Conservation (phyloP, 2,329 filamentous ascomycete species). For the Hymenoscyphus fraxineus region DNA sequence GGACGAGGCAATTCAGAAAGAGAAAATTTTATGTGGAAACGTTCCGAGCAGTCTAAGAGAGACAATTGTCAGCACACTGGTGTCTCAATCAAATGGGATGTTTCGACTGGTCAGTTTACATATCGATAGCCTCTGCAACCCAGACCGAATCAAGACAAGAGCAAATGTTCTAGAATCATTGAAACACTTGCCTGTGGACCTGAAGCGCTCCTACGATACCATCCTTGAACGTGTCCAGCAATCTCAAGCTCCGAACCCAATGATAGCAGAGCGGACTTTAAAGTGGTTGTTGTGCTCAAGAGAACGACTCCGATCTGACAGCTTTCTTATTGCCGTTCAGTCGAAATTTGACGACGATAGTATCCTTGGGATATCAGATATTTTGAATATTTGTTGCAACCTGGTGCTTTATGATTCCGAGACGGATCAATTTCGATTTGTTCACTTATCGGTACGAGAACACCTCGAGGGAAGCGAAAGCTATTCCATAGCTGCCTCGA, state of each 20-base stretch:
- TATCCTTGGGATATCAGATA: neutral
- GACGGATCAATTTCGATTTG: conserved; percentile 5
- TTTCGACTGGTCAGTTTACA: conserved; percentile 17
- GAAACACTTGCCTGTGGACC: conserved; percentile 4
- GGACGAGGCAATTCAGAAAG: conserved; percentile 1
- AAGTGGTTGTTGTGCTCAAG: conserved; percentile 11
- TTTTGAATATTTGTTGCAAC: conserved; percentile 10
- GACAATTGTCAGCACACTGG: conserved; percentile 1
- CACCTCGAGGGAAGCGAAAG: neutral
- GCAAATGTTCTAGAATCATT: conserved; percentile 8
- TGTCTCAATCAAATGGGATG: conserved; percentile 11
- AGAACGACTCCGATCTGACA: neutral
- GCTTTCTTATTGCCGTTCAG: neutral
- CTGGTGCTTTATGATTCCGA: conserved; percentile 2
- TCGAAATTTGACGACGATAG: neutral
- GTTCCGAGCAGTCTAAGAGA: neutral
- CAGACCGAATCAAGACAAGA: conserved; percentile 1
- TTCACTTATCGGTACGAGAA: conserved; percentile 11
- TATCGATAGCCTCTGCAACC: conserved; percentile 18
- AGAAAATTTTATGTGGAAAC: conserved; percentile 6
- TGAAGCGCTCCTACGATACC: conserved; percentile 5
- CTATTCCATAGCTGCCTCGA: neutral
- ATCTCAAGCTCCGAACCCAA: neutral
- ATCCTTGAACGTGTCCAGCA: neutral
- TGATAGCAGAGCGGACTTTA: neutral